phyloP scores from a whole-genome alignment of 1,139 yeast genomes.

The Geotrichum restrictum region DNA sequence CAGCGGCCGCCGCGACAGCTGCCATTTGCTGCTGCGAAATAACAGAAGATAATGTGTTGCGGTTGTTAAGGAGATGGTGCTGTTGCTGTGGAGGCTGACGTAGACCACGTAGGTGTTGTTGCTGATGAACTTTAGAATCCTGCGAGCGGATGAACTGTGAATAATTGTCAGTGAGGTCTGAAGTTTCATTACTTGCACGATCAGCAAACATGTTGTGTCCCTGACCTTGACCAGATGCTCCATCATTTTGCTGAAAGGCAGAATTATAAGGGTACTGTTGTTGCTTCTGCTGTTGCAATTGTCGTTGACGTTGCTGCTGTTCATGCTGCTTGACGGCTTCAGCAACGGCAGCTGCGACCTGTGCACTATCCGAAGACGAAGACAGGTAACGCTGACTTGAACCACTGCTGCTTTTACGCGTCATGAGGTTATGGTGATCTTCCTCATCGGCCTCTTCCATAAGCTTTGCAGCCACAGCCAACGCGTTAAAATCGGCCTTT shows the following conservation, averaged over 20 bases:
- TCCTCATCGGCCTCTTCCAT: slow-evolving; percentile 12
- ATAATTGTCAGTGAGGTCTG: slow-evolving; percentile 14
- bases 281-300: slow-evolving; percentile 6
- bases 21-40: slow-evolving; percentile 9
- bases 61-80: slow-evolving; percentile 9
- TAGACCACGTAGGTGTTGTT: slow-evolving; percentile 7
- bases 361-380: slow-evolving; percentile 1
- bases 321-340: slow-evolving; percentile 8
- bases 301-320: slow-evolving; percentile 5
- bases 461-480: slow-evolving; percentile 18
- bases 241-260: slow-evolving; percentile 7
- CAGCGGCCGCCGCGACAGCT: slow-evolving; percentile 10
- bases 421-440: slow-evolving; percentile 10
- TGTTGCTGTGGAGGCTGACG: slow-evolving; percentile 13
- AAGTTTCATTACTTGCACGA: background rate
- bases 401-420: slow-evolving; percentile 1
- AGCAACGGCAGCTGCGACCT: slow-evolving; percentile 12
- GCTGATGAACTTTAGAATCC: slow-evolving; percentile 7
- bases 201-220: slow-evolving; percentile 10
- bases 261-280: slow-evolving; percentile 1
- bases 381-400: background rate
- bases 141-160: slow-evolving; percentile 13
- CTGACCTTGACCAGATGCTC: background rate
- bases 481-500: slow-evolving; percentile 20
- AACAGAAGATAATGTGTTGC: background rate